Evolutionary conservation across 768 basidiomycete species (phyloP), one percentile per base, ranked within the genome.

Genomic region (Amanita polypyramis): DNA sequence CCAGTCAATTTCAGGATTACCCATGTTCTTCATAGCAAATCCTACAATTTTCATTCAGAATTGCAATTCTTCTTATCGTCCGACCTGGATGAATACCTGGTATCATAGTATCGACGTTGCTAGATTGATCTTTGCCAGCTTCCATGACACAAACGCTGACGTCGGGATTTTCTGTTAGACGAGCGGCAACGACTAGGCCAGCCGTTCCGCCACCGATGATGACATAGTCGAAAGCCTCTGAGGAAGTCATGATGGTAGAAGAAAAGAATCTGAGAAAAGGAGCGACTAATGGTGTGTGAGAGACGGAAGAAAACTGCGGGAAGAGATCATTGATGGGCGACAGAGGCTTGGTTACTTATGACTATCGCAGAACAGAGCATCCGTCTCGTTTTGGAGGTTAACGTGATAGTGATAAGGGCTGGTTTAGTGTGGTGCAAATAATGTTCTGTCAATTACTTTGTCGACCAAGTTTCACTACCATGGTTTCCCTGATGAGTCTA

Each of bases 61-160:
- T 43, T n/a, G 27, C 23, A 25, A 21, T 25, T 3, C 17, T 25
- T 3, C 17, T 17, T 8, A 5, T 7, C 11, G 23, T 14, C 3
- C 3, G 17, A 4, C 20, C 36, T 27, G 17, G 17, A 2, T 25
- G 14, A 32, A 19, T 7, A 49, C 48, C 48, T 6, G 48, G 48
- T 12, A 49, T 35, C 39, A 42, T 43, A 17, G 35, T 23, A 41
- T 36, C 40, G 32, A 43, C 19, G 33, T 49, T 40, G n/a, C 8
- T 43, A 7, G 42, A 36, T 20, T 41, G 39, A 27, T 42, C 40
- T 34, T 40, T 43, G 6, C 64, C 64, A 29, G 64, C 63, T 48
- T 66, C 65, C 50, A 73, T 61, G 23, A 73, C 52, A 34, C 71
- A 63, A 29, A 72, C 65, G 2, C 56, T 64, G 0, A 61, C 20